phyloP scores from a whole-genome alignment of 306 rosid species.

The Dryas alaskensis region DNA sequence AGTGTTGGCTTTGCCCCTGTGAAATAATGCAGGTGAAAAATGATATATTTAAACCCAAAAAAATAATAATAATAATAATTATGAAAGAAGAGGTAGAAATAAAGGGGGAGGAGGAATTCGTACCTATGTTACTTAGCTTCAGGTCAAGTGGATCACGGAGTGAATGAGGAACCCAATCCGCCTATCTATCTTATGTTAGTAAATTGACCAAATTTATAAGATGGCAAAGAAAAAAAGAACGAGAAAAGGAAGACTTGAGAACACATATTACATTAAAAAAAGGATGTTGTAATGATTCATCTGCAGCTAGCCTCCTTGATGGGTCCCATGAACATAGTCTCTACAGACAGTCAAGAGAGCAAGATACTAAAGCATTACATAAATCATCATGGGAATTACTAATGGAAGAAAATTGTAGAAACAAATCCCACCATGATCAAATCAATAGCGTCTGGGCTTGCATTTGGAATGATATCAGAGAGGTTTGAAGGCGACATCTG shows the following conservation, averaged over 20 bases:
- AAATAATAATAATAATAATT: slow-evolving; percentile 4
- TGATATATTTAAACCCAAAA: slow-evolving; percentile 19
- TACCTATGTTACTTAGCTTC: slow-evolving; percentile 73
- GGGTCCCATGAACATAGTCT: slow-evolving; percentile 79
- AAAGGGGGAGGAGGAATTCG: slow-evolving; percentile 4
- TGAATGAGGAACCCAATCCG: slow-evolving; percentile 56
- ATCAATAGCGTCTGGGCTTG: slow-evolving; percentile 78
- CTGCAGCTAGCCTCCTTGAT: slow-evolving; percentile 73
- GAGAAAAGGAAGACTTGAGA: slow-evolving; percentile 14
- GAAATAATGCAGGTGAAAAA: slow-evolving; percentile 22
- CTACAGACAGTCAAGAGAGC: slow-evolving; percentile 34
- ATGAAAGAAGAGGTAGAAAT: not conserved
- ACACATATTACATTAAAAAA: slow-evolving; percentile 62
- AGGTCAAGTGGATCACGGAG: slow-evolving; percentile 71
- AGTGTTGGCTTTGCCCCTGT: slow-evolving; percentile 76
- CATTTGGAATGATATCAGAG: slow-evolving; percentile 68
- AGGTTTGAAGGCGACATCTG: slow-evolving; percentile 68
- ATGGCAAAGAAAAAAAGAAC: not conserved
- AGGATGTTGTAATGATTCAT: slow-evolving; percentile 71
- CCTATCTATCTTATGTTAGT: slow-evolving; percentile 47
- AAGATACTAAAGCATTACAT: slow-evolving; percentile 1
- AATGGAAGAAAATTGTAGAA: slow-evolving; percentile 14
- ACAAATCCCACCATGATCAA: slow-evolving; percentile 56
- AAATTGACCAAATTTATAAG: slow-evolving; percentile 25
- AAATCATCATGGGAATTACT: slow-evolving; percentile 12